Percentiles rank a stretch among this genome's conserved stretches.
Conservation (phyloP, 305 asterid species). For the Solanum chacoense region DNA sequence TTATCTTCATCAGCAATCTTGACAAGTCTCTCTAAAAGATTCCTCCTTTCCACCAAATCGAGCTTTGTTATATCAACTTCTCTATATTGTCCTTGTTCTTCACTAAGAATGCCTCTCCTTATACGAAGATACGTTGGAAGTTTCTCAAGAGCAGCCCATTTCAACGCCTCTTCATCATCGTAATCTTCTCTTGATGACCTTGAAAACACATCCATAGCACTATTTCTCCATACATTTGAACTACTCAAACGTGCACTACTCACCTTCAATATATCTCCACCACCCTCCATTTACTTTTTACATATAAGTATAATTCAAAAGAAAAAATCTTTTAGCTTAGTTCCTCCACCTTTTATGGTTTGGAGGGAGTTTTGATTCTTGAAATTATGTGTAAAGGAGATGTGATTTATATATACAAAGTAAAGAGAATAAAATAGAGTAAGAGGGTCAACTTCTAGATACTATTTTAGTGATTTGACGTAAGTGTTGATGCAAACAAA, state of each 20-base stretch:
- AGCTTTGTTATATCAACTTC: constrained; percentile 67
- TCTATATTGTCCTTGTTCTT: constrained; percentile 41
- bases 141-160: constrained; percentile 87
- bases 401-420: neutral
- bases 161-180: constrained; percentile 85
- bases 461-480: constrained; percentile 20
- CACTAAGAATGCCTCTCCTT: constrained; percentile 58
- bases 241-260: constrained; percentile 67
- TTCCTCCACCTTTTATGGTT: constrained; percentile 10
- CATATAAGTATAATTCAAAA: neutral
- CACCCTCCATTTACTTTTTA: constrained; percentile 45
- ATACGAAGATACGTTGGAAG: constrained; percentile 74
- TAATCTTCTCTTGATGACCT: constrained; percentile 42
- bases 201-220: constrained; percentile 55
- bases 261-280: constrained; percentile 34
- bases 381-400: neutral
- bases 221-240: constrained; percentile 76
- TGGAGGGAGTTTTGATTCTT: constrained; percentile 25
- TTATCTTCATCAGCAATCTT: constrained; percentile 71
- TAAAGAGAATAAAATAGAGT: neutral
- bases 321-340: neutral
- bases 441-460: constrained; percentile 7
- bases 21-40: constrained; percentile 61
- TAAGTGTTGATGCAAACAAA: constrained; percentile 30
- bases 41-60: constrained; percentile 49